A percentile compares a stretch with the other conserved stretches of the same genome.
Conservation (phyloP, 768 basidiomycete genomes). For the Amanita muscaria region DNA sequence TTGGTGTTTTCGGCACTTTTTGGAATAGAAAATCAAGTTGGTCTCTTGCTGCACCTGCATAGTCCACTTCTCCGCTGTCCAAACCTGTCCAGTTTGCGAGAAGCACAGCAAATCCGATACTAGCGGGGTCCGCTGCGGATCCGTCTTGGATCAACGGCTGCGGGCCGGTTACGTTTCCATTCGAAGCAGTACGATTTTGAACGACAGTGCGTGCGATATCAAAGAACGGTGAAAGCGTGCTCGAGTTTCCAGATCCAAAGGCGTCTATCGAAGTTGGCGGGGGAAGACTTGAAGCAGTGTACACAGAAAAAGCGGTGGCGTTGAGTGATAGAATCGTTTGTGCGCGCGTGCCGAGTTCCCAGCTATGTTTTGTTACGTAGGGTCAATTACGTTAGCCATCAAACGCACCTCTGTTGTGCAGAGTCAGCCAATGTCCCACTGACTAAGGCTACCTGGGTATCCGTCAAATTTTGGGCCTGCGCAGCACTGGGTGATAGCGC, state of each 20-base stretch:
- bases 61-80: conserved; percentile 37
- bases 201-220: conserved; percentile 44
- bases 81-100: conserved; percentile 40
- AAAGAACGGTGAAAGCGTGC: conserved; percentile 45
- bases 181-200: conserved; percentile 33
- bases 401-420: conserved; percentile 2
- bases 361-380: conserved; percentile 22
- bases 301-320: conserved; percentile 37
- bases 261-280: conserved; percentile 26
- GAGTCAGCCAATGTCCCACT: conserved; percentile 1
- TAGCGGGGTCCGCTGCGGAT: conserved; percentile 70
- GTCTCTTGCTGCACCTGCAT: conserved; percentile 51
- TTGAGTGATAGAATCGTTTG: conserved; percentile 40
- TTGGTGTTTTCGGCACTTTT: conserved; percentile 48
- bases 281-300: conserved; percentile 27
- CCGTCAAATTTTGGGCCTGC: conserved; percentile 1
- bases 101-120: conserved; percentile 64
- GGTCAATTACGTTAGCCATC: not conserved
- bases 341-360: conserved; percentile 50
- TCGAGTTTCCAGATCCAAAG: conserved; percentile 14
- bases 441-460: conserved; percentile 3
- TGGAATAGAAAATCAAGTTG: conserved; percentile 58
- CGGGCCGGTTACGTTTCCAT: conserved; percentile 36
- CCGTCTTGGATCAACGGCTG: conserved; percentile 51
- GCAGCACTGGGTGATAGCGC: not conserved